Evolutionary conservation across 2,329 filamentous ascomycete genomes (phyloP).

Genomic region (Cordyceps militaris): DNA sequence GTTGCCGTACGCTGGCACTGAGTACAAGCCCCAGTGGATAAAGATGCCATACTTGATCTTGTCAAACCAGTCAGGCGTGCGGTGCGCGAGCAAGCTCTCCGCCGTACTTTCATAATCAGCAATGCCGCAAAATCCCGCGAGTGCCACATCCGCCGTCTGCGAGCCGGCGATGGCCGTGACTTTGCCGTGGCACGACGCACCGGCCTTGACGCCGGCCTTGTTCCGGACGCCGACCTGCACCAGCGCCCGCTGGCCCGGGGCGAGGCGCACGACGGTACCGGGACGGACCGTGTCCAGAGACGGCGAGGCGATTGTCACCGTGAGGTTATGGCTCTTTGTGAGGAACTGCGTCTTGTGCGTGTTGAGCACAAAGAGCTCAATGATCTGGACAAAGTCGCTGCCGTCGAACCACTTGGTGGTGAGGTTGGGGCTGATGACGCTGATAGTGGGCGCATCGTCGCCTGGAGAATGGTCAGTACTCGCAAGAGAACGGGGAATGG

Average conservation of each 20-base stretch:
- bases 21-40: constrained; percentile 52
- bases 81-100: constrained; percentile 29
- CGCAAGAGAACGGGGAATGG: background rate
- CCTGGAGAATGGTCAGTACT: background rate
- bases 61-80: constrained; percentile 46
- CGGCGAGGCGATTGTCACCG: background rate
- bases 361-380: constrained; percentile 14
- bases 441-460: background rate
- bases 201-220: constrained; percentile 12
- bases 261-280: constrained; percentile 13
- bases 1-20: constrained; percentile 50
- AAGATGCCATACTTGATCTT: constrained; percentile 53
- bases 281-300: constrained; percentile 10
- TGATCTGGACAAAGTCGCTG: constrained; percentile 12
- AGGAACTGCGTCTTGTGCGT: constrained; percentile 9
- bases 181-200: constrained; percentile 5
- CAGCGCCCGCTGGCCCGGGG: constrained; percentile 11
- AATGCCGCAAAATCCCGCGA: constrained; percentile 5
- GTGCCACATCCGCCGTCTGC: background rate
- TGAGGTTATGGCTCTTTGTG: constrained; percentile 3
- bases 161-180: background rate
- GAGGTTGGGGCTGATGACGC: constrained; percentile 5
- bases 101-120: background rate
- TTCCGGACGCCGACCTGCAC: constrained; percentile 14
- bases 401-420: constrained; percentile 13